Evolutionary conservation across 2,329 filamentous ascomycete genomes (phyloP).

Genomic region (Leptographium radiaticola): DNA sequence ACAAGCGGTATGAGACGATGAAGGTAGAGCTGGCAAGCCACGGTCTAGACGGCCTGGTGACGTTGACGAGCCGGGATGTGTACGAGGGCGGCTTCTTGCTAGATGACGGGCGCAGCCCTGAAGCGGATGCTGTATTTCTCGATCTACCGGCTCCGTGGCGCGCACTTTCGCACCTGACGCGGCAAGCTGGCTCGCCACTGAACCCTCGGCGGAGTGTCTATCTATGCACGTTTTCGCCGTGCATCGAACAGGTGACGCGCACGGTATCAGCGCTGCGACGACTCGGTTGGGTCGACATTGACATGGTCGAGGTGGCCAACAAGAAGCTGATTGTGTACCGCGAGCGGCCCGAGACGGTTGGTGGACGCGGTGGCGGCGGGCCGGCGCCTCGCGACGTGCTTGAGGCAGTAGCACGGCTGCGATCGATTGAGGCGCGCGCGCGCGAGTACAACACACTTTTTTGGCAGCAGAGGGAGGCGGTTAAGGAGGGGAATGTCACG

Average conservation of each 20-base stretch:
- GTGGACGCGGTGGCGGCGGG: conserved; percentile 45
- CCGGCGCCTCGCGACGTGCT: conserved; percentile 58
- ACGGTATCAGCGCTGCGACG: conserved; percentile 72
- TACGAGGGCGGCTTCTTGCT: conserved; percentile 63
- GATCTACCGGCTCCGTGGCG: conserved; percentile 74
- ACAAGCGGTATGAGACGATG: conserved; percentile 57
- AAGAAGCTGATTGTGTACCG: conserved; percentile 69
- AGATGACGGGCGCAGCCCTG: conserved; percentile 41
- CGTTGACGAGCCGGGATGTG: conserved; percentile 67
- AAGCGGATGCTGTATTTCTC: conserved; percentile 61
- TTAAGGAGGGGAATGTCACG: background rate
- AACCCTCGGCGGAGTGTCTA: conserved; percentile 60
- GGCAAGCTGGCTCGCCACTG: conserved; percentile 42
- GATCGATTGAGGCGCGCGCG: conserved; percentile 58
- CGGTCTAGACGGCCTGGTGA: conserved; percentile 46
- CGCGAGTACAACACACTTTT: conserved; percentile 37
- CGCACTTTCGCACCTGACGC: conserved; percentile 61
- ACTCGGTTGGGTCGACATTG: conserved; percentile 79
- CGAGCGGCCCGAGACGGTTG: conserved; percentile 61
- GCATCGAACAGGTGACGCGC: conserved; percentile 86
- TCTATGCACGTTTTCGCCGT: conserved; percentile 91
- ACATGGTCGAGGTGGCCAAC: conserved; percentile 82
- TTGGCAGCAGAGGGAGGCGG: conserved; percentile 7
- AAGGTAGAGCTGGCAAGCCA: conserved; percentile 57
- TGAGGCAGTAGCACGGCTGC: conserved; percentile 63